Base-by-base conservation (phyloP, 768 basidiomycete species). In the Amanita molliuscula region DNA sequence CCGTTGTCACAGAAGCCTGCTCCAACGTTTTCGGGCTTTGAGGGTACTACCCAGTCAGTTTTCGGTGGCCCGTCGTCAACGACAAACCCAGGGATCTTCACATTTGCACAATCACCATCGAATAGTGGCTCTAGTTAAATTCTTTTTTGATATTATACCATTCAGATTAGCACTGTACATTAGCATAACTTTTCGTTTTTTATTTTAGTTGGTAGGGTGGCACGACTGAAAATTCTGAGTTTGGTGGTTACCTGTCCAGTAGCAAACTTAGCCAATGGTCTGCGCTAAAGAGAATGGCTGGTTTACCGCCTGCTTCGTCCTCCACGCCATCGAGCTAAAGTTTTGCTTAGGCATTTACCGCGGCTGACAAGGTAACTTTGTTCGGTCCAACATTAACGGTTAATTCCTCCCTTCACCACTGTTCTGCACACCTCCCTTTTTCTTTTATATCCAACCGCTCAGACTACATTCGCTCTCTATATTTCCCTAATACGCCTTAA, bases 381-480 rank as follows among this genome's bases (percentile, higher is more conserved):
- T 29, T 47, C 13, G 21, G 34, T 20, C 34, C 10, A 34, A 34
- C 35, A 23, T 11, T 5, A 41, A 18, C 16, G 13, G 20, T 4
- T 44, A 29, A 11, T 5, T 29, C 43, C 33, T 47, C 16, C 33
- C 20, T 33, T 34, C 25, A 33, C 45, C 35, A 13, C 35, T 34
- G 10, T 47, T 35, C 20, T 36, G 25, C 25, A 42, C 20, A 18
- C 11, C 28, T 42, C 40, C 25, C 23, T 34, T 25, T 35, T 37
- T 33, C 44, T 34, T 13, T 47, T 53, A 31, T 38, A 56, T 47
- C 28, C 41, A 42, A 48, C 44, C 48, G 9, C 25, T 26, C 48
- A 48, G 28, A 48, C 48, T 48, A 48, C 38, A 48, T 18, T 37
- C 48, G 13, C 48, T 48, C 47, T 13, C 35, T 38, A 48, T 26